Percentiles rank a stretch among this genome's conserved stretches.
These are phyloP conservation scores for Heritiera fomes DNA, from an alignment of 345 rosid species.

Conservation along the genomic window DNA sequence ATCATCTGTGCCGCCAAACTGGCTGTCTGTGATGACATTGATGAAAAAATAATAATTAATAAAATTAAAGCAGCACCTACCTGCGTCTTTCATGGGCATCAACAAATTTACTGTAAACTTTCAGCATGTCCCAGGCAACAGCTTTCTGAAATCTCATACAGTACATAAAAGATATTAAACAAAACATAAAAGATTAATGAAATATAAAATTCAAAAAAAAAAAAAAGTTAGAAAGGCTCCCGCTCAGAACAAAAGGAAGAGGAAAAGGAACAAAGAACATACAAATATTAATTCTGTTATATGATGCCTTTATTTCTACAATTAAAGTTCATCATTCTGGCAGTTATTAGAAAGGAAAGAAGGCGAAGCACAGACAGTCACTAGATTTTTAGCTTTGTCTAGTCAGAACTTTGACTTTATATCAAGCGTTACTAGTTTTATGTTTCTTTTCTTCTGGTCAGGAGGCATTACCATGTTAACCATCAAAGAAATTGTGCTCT, in stretches of 20 bases:
- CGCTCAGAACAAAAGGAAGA: neutral
- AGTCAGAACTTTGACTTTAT: neutral
- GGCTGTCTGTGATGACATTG: neutral
- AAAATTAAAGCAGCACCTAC: constrained; percentile 41
- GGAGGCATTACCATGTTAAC: neutral
- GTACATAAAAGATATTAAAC: neutral
- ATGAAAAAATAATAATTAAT: neutral
- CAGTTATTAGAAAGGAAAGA: neutral
- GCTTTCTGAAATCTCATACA: constrained; percentile 54
- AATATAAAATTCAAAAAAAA: neutral
- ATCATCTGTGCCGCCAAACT: neutral
- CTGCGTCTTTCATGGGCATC: constrained; percentile 80
- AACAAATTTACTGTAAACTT: constrained; percentile 77
- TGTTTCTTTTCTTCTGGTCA: too few species aligned
- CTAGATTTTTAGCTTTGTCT: neutral
- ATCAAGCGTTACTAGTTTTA: neutral
- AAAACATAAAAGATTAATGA: neutral
- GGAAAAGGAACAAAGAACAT: neutral
- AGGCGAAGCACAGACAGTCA: neutral
- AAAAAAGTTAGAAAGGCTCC: neutral
- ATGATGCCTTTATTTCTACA: neutral
- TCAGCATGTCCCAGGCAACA: constrained; percentile 97
- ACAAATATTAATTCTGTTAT: neutral
- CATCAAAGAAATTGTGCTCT: neutral
- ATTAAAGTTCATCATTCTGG: neutral